Percentiles rank a stretch among this genome's conserved stretches.
These are phyloP conservation scores for Gaultheria prostrata DNA, from an alignment of 148 eudicot species.

Conservation along the genomic window DNA sequence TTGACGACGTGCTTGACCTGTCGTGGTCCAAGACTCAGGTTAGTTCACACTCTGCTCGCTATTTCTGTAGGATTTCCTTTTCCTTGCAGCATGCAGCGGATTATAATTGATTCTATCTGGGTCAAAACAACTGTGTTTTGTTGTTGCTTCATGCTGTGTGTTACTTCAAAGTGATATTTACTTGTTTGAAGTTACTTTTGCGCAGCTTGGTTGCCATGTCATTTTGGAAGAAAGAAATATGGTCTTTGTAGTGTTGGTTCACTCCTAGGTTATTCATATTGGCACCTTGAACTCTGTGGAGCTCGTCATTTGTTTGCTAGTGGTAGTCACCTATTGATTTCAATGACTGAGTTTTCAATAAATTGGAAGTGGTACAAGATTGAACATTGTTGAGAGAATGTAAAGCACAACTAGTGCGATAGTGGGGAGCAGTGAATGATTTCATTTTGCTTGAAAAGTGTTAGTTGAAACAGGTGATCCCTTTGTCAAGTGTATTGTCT, in stretches of 20 bases:
- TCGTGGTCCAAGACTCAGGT: slow-evolving; percentile 99
- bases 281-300: background rate
- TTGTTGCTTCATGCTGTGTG: background rate
- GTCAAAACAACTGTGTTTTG: background rate
- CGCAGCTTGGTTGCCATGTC: background rate
- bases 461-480: background rate
- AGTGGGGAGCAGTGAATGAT: background rate
- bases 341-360: background rate
- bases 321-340: background rate
- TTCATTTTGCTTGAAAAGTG: background rate
- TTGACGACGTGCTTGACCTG: slow-evolving; percentile 86
- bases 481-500: background rate
- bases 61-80: background rate
- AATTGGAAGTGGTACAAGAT: background rate
- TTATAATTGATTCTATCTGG: background rate
- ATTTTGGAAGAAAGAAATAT: slow-evolving; percentile 4
- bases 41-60: slow-evolving; percentile 23
- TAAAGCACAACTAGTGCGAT: no score
- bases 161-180: background rate
- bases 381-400: background rate
- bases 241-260: background rate
- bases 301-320: background rate
- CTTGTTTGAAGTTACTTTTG: background rate
- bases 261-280: slow-evolving; percentile 6
- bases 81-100: background rate